Base-by-base conservation (phyloP, 2,329 filamentous ascomycete genomes). In the Cercospora sp. region DNA sequence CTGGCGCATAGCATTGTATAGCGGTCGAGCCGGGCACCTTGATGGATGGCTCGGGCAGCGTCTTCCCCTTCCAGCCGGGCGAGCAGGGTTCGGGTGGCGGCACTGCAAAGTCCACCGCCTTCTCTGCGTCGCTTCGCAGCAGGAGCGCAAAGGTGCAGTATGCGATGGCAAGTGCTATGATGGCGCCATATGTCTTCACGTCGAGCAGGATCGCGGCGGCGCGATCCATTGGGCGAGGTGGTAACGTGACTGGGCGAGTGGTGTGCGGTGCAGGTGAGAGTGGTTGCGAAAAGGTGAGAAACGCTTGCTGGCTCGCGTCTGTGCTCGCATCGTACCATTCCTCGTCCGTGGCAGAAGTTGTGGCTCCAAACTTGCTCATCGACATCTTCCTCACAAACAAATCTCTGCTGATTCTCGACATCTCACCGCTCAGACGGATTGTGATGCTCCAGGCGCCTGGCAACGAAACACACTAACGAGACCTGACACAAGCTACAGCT, bases 1-100 rank as follows among this genome's bases (percentile, higher is more conserved):
- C 94, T 1, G 95, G 95, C 53, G 91, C 91, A 79, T 95, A 95
- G 81, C 92, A 96, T 81, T 92, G 91, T 68, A 96, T 89, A 7
- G 89, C 86, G 1, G 86, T 85, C 45, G 88, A 88, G 16, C 88
- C 89, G 1, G 87, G 78, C n/a, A 87, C 84, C 80, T 89, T 91
- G 77, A 93, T 83, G 18, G 83, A 84, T 1, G 90, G 85, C 40
- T 85, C 78, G 13, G 89, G 83, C 40, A 93, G 82, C 36, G 87
- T 82, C 72, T 84, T 83, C 60, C 85, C 83, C 65, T 86, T 84
- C 77, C 84, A 87, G 6, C 78, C 82, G 13, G 79, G 74, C 60
- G 84, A 82, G 63, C 88, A 87, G 71, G 86, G 79, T 77, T 87
- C 86, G n/a, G 91, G 90, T 51, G 85, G 75, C 5, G 87, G 84